Evolutionary conservation across 306 rosid genomes (phyloP), one percentile per base, ranked within the genome.

Genomic region (Crataegus laevigata): DNA sequence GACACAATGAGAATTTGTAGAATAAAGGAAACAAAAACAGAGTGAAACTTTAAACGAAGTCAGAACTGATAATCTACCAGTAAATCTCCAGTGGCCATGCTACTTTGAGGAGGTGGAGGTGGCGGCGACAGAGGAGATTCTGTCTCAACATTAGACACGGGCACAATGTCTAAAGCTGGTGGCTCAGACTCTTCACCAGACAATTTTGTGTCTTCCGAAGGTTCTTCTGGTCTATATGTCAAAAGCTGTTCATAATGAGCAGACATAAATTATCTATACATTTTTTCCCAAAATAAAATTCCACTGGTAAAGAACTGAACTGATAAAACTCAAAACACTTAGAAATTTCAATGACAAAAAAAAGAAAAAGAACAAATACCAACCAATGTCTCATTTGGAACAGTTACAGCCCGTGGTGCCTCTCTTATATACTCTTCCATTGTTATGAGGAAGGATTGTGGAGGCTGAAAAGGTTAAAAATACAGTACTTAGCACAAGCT

Each of bases 381-480:
- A 72, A 96, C 99, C 99, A 96, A 43, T 61, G 99, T 92, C 77
- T 90, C 98, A 24, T 3, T 89, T 34, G 98, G 92, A 83, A 77
- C 99, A n/a, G 71, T 76, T 76, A 96, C 96, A 75, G 81, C 86
- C 36, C 98, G 90, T 0, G 99, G 99, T 76, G 97, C 98, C 83
- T 92, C 99, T 75, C 84, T 90, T 52, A 96, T 96, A 74, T 96
- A 96, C 81, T 96, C 98, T 67, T 96, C 99, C 99, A 96, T 96
- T 47, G 99, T 96, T 55, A 71, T 77, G 67, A 96, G 99, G 81
- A 96, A 96, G 61, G 99, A 92, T 83, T 96, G 97, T 1, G 98
- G 98, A 72, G 98, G 99, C 99, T 96, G 86, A 75, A 74, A 85
- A 74, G 52, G 76, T 32, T 42, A 75, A 63, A 63, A 71, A 71